Evolutionary conservation across 1,284 basidiomycete genomes (phyloP).

Genomic region (Wallemia hederae): DNA sequence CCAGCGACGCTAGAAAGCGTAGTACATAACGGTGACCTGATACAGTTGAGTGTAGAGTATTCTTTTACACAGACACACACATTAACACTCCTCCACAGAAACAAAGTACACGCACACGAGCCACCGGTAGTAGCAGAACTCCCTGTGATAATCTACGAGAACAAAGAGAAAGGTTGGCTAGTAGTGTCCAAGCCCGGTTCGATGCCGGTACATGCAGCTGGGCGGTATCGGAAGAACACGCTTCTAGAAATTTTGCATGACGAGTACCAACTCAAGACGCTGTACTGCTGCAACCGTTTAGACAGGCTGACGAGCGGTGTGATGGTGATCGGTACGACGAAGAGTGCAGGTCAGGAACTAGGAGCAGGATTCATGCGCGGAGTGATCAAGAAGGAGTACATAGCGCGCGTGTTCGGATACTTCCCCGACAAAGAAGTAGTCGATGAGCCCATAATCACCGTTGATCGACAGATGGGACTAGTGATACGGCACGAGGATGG

Average conservation of each 20-base stretch:
- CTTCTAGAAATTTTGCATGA: slow-evolving; percentile 58
- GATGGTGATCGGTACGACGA: slow-evolving; percentile 69
- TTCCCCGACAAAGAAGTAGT: slow-evolving; percentile 61
- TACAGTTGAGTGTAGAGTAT: slow-evolving; percentile 28
- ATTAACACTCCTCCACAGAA: slow-evolving; percentile 24
- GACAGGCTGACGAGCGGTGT: slow-evolving; percentile 85
- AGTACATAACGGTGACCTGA: slow-evolving; percentile 58
- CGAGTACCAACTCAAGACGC: slow-evolving; percentile 54
- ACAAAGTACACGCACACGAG: slow-evolving; percentile 82
- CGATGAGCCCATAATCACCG: slow-evolving; percentile 61
- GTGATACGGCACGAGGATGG: slow-evolving; percentile 84
- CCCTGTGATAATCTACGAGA: slow-evolving; percentile 46
- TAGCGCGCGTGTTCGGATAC: slow-evolving; percentile 50
- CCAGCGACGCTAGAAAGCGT: slow-evolving; percentile 48
- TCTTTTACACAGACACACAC: background rate
- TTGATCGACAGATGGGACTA: slow-evolving; percentile 82
- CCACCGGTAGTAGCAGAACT: slow-evolving; percentile 72
- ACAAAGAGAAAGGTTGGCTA: slow-evolving; percentile 49
- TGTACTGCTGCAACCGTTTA: slow-evolving; percentile 46
- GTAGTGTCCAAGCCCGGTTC: slow-evolving; percentile 86
- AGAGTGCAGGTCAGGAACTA: slow-evolving; percentile 36
- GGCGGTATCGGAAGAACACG: slow-evolving; percentile 61
- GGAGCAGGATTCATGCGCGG: slow-evolving; percentile 56
- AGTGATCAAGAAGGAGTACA: slow-evolving; percentile 61
- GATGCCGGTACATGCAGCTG: slow-evolving; percentile 73